A percentile compares a stretch with the other conserved stretches of the same genome.
Conservation (phyloP, 495 filamentous ascomycete genomes). For the Durotheca rogersii region DNA sequence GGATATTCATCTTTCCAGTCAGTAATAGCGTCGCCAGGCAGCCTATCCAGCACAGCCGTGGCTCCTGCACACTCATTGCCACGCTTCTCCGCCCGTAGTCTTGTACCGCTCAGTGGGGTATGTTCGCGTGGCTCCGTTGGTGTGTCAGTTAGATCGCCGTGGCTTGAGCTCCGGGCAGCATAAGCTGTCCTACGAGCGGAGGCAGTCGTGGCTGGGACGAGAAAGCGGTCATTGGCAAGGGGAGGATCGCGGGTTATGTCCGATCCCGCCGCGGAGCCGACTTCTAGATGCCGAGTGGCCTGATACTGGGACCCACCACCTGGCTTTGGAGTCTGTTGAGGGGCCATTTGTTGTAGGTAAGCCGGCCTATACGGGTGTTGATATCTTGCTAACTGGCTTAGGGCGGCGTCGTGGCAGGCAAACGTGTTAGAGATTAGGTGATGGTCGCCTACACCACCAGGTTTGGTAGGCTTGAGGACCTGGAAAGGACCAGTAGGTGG, state of each 20-base stretch:
- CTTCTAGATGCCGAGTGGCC: neutral
- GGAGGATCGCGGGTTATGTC: neutral
- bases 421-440: neutral
- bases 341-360: constrained; percentile 11
- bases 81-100: neutral
- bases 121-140: neutral
- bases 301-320: neutral
- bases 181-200: neutral
- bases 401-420: neutral
- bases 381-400: neutral
- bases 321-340: constrained; percentile 2
- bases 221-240: neutral
- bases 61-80: neutral
- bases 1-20: constrained; percentile 23
- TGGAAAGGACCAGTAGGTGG: constrained; percentile 14
- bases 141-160: neutral
- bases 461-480: constrained; percentile 21
- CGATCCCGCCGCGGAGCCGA: neutral
- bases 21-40: neutral
- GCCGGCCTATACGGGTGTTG: constrained; percentile 2
- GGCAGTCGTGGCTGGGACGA: neutral
- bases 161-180: neutral
- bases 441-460: neutral
- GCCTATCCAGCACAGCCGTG: neutral
- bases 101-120: neutral